A percentile compares a stretch with the other conserved stretches of the same genome.
Evolutionary conservation across 768 basidiomycete genomes (phyloP).

Genomic region (Coprinopsis cinerea): DNA sequence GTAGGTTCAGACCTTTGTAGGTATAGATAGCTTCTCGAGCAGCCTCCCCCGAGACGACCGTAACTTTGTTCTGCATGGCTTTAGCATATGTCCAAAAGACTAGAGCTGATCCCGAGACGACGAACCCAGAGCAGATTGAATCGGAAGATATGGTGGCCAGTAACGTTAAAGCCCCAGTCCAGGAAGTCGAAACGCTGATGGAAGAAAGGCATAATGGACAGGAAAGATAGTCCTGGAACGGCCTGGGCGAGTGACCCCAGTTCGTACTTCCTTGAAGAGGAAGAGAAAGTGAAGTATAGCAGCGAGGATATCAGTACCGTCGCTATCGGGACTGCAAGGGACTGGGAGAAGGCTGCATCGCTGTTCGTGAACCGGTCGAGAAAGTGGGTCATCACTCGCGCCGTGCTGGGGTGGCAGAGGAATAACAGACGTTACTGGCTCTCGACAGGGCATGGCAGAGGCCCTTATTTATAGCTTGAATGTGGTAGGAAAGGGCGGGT

Average conservation of each 20-base stretch:
- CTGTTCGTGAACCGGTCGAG: too few species aligned
- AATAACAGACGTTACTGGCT: too few species aligned
- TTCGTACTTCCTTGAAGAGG: neutral
- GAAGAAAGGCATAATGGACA: slow-evolving; percentile 63
- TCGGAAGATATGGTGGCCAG: slow-evolving; percentile 60
- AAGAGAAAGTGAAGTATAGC: neutral
- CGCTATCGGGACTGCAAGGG: too few species aligned
- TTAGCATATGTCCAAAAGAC: neutral
- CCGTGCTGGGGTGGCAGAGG: too few species aligned
- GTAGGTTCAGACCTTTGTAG: neutral
- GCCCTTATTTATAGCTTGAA: too few species aligned
- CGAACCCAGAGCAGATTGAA: slow-evolving; percentile 63
- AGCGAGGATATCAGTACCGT: neutral
- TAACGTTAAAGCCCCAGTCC: slow-evolving; percentile 62
- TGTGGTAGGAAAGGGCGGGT: too few species aligned
- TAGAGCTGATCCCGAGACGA: slow-evolving; percentile 10
- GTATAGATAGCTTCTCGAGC: slow-evolving; percentile 2
- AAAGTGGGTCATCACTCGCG: too few species aligned
- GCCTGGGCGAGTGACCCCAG: neutral
- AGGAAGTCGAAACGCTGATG: slow-evolving; percentile 64
- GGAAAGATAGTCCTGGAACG: slow-evolving; percentile 46
- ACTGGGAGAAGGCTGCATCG: too few species aligned
- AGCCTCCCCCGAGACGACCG: neutral
- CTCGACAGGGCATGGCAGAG: too few species aligned
- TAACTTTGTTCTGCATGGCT: neutral